These are phyloP conservation scores for Lithocarpus polystachyus DNA, from an alignment of 306 rosid genomes.

Conservation along the genomic window DNA sequence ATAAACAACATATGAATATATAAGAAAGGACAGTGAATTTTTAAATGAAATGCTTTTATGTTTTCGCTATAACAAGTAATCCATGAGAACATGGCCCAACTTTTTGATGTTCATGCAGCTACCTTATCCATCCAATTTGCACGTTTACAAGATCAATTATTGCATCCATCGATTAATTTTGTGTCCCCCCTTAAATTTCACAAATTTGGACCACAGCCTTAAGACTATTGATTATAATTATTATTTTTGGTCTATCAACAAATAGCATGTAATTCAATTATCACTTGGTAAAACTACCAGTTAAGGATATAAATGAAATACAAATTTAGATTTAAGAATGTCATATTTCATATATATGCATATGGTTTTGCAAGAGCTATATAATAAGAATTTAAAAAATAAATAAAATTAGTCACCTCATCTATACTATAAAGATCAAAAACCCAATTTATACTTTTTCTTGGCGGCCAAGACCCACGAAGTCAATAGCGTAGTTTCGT, in stretches of 20 bases:
- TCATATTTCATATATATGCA: too few species aligned
- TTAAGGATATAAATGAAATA: too few species aligned
- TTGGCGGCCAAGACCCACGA: too few species aligned
- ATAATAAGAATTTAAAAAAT: too few species aligned
- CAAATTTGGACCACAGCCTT: neutral
- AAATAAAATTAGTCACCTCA: too few species aligned
- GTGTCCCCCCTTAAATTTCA: neutral
- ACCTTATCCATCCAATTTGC: neutral
- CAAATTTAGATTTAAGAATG: too few species aligned
- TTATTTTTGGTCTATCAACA: neutral
- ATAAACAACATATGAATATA: neutral
- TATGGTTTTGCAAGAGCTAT: too few species aligned
- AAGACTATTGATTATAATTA: neutral
- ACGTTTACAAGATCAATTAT: neutral
- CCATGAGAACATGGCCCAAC: neutral
- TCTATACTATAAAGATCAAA: too few species aligned
- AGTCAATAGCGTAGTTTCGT: too few species aligned
- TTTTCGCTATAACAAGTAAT: too few species aligned
- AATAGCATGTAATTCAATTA: neutral
- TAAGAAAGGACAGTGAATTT: neutral
- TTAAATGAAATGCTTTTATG: neutral
- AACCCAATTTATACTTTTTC: too few species aligned
- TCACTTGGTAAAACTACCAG: neutral
- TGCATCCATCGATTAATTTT: neutral
- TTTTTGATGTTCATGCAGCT: neutral